These are phyloP conservation scores for Sphaerobolus stellatus DNA, from an alignment of 1,284 basidiomycete species.

Conservation along the genomic window DNA sequence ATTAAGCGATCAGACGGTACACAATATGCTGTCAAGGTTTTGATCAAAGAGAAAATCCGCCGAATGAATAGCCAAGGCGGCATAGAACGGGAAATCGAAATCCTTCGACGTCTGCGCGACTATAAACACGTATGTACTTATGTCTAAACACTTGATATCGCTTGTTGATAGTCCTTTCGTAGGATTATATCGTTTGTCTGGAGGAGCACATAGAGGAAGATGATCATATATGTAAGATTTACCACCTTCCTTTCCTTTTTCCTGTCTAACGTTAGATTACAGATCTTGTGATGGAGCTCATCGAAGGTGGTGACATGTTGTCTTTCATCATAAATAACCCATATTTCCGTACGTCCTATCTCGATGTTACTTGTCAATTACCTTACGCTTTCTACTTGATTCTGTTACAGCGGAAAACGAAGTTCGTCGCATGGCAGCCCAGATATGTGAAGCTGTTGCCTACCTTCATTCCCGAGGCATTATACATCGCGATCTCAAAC, in stretches of 20 bases:
- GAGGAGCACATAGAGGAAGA: slow-evolving; percentile 76
- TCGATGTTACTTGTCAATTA: not conserved
- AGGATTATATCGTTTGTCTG: slow-evolving; percentile 77
- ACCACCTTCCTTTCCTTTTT: not conserved
- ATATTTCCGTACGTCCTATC: slow-evolving; percentile 55
- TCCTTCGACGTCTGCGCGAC: slow-evolving; percentile 54
- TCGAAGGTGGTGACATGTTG: slow-evolving; percentile 87
- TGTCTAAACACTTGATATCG: slow-evolving; percentile 15
- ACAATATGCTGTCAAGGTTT: slow-evolving; percentile 77
- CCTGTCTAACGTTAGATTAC: not conserved
- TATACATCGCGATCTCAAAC: slow-evolving; percentile 90
- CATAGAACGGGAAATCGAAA: slow-evolving; percentile 76
- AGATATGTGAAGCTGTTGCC: slow-evolving; percentile 64
- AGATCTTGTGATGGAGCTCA: slow-evolving; percentile 78
- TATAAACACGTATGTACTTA: slow-evolving; percentile 54
- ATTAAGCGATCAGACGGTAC: slow-evolving; percentile 57
- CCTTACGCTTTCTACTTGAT: slow-evolving; percentile 7
- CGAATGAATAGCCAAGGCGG: slow-evolving; percentile 28
- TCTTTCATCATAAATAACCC: slow-evolving; percentile 65
- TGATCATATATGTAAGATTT: slow-evolving; percentile 62
- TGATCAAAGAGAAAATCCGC: slow-evolving; percentile 47
- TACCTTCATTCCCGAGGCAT: slow-evolving; percentile 68
- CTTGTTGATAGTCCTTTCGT: slow-evolving; percentile 1
- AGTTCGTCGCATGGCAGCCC: slow-evolving; percentile 63
- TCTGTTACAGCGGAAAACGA: slow-evolving; percentile 58